Evolutionary conservation across 495 filamentous ascomycete genomes (phyloP), one percentile per base, ranked within the genome.

Genomic region (Friedmanniomyces simplex): DNA sequence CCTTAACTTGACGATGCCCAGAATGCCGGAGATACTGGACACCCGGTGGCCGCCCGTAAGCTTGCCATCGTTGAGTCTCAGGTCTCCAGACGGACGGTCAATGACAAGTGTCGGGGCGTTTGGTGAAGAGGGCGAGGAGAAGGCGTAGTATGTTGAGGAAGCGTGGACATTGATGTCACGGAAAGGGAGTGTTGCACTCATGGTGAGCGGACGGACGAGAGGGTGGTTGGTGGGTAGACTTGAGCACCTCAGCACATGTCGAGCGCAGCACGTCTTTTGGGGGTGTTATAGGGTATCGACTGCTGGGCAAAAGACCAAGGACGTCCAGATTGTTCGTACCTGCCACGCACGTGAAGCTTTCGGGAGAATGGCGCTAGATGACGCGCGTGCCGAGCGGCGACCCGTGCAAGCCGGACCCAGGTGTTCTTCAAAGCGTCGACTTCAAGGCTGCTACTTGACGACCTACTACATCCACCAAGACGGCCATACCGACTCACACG

Each of bases 81-180:
- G 71, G 69, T 96, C 93, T 51, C 93, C 93, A n/a, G 89, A 89
- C 18, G 93, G 93, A 41, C 93, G 81, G 61, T 94, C 89, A 48
- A 98, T 78, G 25, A 94, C 84, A 16, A 98, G 79, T 12, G 89
- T 86, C 11, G 88, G 88, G 28, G 89, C 82, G 69, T 86, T 81
- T 58, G 90, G 91, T 13, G 89, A 89, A 3, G 94, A 97, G 11
- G 93, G 94, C 1, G 93, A 98, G 21, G 87, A 88, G 73, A 98
- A 98, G 63, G 89, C 89, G 78, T 98, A 98, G 67, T 91, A 84
- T 55, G 91, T 89, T 54, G 86, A 73, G 1, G 93, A 91, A 43
- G 88, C 83, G 67, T 95, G 88, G 72, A 97, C 80, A 70, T 96
- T 97, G 76, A 97, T 90, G 77, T 97, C 93, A 64, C 91, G 80